Evolutionary conservation across 2,329 filamentous ascomycete species (phyloP).

Genomic region (Aureobasidium mangrovei): DNA sequence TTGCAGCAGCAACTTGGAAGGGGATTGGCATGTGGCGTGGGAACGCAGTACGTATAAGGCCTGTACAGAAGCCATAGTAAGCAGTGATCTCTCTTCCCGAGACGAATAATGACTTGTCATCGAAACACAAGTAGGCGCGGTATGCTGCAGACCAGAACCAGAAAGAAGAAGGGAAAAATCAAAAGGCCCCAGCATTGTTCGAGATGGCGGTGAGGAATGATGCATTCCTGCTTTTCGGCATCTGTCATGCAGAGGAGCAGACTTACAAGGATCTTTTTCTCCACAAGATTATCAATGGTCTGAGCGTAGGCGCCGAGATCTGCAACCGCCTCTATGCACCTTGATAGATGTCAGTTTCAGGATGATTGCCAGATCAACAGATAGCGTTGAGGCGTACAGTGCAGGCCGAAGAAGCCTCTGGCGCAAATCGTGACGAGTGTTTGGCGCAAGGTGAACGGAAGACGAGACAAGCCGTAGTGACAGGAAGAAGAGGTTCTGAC

Average conservation of each 20-base stretch:
- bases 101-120: conserved; percentile 13
- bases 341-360: conserved; percentile 14
- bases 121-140: conserved; percentile 6
- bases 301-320: conserved; percentile 8
- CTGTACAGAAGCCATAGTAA: conserved; percentile 8
- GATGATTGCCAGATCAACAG: conserved; percentile 1
- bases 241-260: conserved; percentile 10
- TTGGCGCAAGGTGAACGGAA: not conserved
- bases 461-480: not conserved
- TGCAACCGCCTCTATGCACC: conserved; percentile 13
- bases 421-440: not conserved
- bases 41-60: conserved; percentile 9
- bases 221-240: conserved; percentile 12
- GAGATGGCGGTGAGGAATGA: conserved; percentile 13
- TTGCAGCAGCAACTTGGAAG: not conserved
- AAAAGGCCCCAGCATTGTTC: conserved; percentile 3
- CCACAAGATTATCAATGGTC: conserved; percentile 9
- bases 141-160: conserved; percentile 11
- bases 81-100: conserved; percentile 5
- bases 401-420: not conserved
- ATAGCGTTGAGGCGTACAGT: conserved; percentile 2
- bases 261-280: conserved; percentile 11
- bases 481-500: not conserved
- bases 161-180: conserved; percentile 6
- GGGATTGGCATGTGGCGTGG: not conserved